Evolutionary conservation across 2,329 filamentous ascomycete genomes (phyloP), one percentile per base, ranked within the genome.

Genomic region (Colletotrichum sp.): DNA sequence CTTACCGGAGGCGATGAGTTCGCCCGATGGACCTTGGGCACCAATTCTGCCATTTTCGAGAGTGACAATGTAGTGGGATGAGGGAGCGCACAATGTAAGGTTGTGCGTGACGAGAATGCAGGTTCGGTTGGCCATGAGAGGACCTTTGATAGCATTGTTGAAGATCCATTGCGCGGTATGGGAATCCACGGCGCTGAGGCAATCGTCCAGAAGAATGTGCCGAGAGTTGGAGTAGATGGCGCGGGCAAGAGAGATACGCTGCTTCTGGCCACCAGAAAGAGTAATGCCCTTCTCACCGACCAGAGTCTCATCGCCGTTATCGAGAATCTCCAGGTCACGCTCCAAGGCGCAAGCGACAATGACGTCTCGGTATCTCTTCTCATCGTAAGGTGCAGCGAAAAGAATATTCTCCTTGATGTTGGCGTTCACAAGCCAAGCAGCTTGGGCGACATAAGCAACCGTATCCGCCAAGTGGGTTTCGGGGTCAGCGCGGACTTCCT

Each of bases 131-230:
- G 90, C 87, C 97, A 99, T 99, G 67, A 99, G 86, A 8, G 95
- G 94, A 3, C 97, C 97, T 80, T 93, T 93, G 78, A 99, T 93
- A 75, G 96, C 98, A 84, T 98, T 94, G 82, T 94, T 94, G 86
- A 99, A 99, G 79, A 99, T 99, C 93, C 98, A 98, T 84, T 98
- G 98, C 3, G 96, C 96, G 0, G 97, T 99, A 81, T 99, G 97
- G 5, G 97, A 98, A 84, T 99, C 97, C 38, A 99, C 97, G 32
- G 97, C 97, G 82, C 96, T 98, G 58, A 99, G 90, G 78, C 98
- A 98, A 84, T 99, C 97, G 81, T 99, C 97, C 66, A 99, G 90
- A 13, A 99, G 90, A 18, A 99, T 87, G 83, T 99, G 96, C 69
- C 93, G 94, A 8, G 96, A 98, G 84, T 95, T 96, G 78, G 95